Base-by-base conservation (phyloP, 2,329 filamentous ascomycete genomes). In the Cytospora mali region DNA sequence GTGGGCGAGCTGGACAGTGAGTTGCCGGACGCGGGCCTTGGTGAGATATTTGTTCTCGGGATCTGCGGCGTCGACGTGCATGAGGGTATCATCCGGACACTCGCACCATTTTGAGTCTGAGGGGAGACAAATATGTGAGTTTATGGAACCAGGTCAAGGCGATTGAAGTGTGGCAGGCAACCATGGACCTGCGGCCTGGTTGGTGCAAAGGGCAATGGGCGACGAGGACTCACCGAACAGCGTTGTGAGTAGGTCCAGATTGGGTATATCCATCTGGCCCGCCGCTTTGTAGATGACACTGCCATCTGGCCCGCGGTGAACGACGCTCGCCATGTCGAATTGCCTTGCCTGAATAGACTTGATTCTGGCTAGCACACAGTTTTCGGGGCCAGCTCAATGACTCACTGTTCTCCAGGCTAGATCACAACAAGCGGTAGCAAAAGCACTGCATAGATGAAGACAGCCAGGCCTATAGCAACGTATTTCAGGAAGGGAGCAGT, bases 31-130 rank as follows among this genome's bases (percentile, higher is more conserved):
- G 31, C 79, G 75, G 0, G 77, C 74, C 69, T 84, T 87, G 53
- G 81, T 88, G 61, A 89, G 73, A 59, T 71, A 69, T 57, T 81
- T 78, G n/a, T 74, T 75, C 28, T 49, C 5, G 0, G 85, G 83
- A 55, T 87, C 76, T 6, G 79, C 77, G 0, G 87, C 86, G 67
- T 87, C 84, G 50, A 79, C 76, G 69, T 88, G 84, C 4, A 89
- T 73, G 2, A 81, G 68, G 0, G 81, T 83, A 57, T 84, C 77
- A 52, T 84, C 80, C 25, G 78, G 69, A 14, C 74, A 70, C 1
- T 64, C 66, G 48, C 70, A 72, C 4, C 71, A 64, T 29, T 75
- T 64, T 18, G 72, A 77, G 18, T 81, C 79, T 60, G 51, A 39
- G 23, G 35, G 16, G 35, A 16, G 33, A 14, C 1, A 27, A 10